phyloP scores from a whole-genome alignment of 75 land plant genomes.

The Pinus albicaulis region DNA sequence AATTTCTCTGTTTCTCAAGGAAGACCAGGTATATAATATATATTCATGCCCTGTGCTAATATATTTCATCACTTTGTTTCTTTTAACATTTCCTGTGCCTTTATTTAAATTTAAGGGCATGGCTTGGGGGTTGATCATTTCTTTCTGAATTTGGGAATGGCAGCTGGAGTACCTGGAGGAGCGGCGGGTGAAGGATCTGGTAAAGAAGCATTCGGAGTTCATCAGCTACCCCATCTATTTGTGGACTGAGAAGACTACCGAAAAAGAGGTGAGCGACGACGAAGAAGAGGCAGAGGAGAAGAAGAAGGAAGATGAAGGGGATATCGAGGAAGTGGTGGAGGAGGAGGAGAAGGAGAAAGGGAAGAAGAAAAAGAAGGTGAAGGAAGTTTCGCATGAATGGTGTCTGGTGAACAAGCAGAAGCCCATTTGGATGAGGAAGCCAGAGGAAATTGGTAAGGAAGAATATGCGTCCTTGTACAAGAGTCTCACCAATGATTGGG shows the following conservation, averaged over 20 bases:
- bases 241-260: constrained; percentile 62
- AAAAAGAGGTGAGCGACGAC: constrained; percentile 63
- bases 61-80: too few species aligned
- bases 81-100: too few species aligned
- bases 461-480: constrained; percentile 79
- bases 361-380: constrained; percentile 62
- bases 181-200: constrained; percentile 50
- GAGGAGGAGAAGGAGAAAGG: constrained; percentile 30
- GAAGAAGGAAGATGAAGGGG: constrained; percentile 44
- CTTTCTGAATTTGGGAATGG: too few species aligned
- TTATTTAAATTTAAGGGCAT: too few species aligned
- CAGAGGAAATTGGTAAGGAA: constrained; percentile 73
- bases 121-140: too few species aligned
- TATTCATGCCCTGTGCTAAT: too few species aligned
- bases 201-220: constrained; percentile 68
- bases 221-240: constrained; percentile 62
- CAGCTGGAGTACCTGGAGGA: constrained; percentile 65
- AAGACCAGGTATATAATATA: constrained; percentile 36
- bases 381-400: constrained; percentile 86
- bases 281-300: constrained; percentile 50
- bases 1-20: constrained; percentile 41
- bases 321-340: constrained; percentile 43
- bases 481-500: constrained; percentile 70
- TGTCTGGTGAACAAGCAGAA: constrained; percentile 73
- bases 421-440: constrained; percentile 87